Evolutionary conservation across 2,329 filamentous ascomycete genomes (phyloP).

Genomic region (Rhinocladiella mackenziei): DNA sequence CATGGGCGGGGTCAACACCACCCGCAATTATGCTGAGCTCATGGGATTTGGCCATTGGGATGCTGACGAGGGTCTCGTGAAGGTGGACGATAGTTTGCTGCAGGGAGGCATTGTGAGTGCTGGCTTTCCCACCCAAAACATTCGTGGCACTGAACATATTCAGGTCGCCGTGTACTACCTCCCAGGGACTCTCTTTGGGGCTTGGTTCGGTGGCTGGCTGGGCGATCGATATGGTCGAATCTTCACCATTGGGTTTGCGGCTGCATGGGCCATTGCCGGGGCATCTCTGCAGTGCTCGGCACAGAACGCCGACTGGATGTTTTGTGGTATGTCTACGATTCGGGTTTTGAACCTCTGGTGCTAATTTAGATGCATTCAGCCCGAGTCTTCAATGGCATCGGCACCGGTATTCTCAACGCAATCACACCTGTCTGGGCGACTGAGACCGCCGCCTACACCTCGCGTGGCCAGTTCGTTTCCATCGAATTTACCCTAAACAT

Average conservation of each 20-base stretch:
- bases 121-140: not conserved
- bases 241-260: conserved; percentile 58
- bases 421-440: conserved; percentile 70
- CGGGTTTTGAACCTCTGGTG: not conserved
- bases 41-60: conserved; percentile 63
- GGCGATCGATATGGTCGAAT: conserved; percentile 62
- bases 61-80: conserved; percentile 43
- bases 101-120: conserved; percentile 59
- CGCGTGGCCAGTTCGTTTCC: conserved; percentile 64
- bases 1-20: conserved; percentile 52
- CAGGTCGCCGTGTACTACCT: conserved; percentile 45
- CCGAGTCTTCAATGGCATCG: conserved; percentile 60
- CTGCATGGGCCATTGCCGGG: conserved; percentile 57
- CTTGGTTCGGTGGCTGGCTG: conserved; percentile 59
- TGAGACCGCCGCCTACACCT: conserved; percentile 64
- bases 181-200: conserved; percentile 61
- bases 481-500: conserved; percentile 73
- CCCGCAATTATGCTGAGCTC: conserved; percentile 59
- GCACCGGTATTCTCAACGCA: conserved; percentile 66
- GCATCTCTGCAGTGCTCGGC: conserved; percentile 63
- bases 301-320: conserved; percentile 65
- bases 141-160: not conserved
- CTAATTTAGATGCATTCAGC: conserved; percentile 32
- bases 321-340: conserved; percentile 40
- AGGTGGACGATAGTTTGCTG: conserved; percentile 57